phyloP scores from a whole-genome alignment of 2,329 filamentous ascomycete species.

The Aspergillus tamarii region DNA sequence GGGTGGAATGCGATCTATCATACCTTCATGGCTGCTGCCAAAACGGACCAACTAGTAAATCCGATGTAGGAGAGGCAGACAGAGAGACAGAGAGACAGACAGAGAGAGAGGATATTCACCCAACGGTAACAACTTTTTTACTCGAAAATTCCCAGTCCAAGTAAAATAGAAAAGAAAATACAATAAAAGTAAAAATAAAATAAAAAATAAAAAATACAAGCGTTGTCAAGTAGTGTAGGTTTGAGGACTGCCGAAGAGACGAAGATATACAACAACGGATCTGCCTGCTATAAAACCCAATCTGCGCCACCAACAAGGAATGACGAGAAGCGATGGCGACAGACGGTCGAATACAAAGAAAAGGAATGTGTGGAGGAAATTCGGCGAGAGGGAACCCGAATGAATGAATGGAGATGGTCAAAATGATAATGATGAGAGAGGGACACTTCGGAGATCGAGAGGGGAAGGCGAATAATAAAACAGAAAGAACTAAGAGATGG shows the following conservation, averaged over 20 bases:
- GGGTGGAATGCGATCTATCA: conserved; percentile 7
- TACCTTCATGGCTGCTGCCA: conserved; percentile 27
- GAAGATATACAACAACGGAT: background rate
- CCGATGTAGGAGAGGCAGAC: background rate
- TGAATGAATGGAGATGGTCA: background rate
- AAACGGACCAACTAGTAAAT: conserved; percentile 10
- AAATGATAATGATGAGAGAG: background rate
- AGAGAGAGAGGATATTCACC: too few relatives aligned
- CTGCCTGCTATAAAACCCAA: conserved; percentile 1
- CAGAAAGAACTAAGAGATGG: conserved; percentile 1
- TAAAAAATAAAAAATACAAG: conserved; percentile 7
- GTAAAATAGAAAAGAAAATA: too few relatives aligned
- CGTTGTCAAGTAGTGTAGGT: background rate
- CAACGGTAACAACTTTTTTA: too few relatives aligned
- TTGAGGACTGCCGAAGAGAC: background rate
- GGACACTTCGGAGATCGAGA: conserved; percentile 8
- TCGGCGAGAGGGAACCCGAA: background rate
- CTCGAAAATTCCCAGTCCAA: too few relatives aligned
- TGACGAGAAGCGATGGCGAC: conserved; percentile 5
- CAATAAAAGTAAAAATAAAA: background rate
- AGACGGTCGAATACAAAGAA: conserved; percentile 4
- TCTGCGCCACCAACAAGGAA: conserved; percentile 12
- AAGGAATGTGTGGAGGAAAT: background rate
- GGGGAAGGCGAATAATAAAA: conserved; percentile 8
- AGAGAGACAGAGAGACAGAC: too few relatives aligned